Evolutionary conservation across 306 rosid species (phyloP).

Genomic region (Arachis hypogaea): DNA sequence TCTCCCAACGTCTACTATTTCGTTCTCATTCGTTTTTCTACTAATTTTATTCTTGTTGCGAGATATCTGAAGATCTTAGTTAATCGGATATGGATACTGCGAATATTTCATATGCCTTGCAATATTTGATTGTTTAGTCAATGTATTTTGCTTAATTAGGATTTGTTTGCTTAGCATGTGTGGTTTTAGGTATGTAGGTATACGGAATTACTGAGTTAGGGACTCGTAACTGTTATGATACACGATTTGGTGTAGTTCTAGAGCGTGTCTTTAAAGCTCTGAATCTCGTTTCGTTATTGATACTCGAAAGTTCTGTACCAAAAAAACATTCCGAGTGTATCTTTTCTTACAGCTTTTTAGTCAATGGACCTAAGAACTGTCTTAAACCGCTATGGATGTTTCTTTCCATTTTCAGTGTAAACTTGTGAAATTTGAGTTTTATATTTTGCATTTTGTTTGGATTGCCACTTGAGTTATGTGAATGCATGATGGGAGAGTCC

Average conservation of each 20-base stretch:
- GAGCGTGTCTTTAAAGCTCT: background rate
- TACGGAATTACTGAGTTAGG: background rate
- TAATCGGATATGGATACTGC: background rate
- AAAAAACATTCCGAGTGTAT: background rate
- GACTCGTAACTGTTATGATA: background rate
- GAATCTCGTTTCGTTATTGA: conserved; percentile 17
- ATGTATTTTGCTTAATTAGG: conserved; percentile 15
- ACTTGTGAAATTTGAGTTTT: background rate
- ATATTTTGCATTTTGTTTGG: background rate
- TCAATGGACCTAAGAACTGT: conserved; percentile 8
- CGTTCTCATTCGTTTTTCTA: background rate
- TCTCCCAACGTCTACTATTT: background rate
- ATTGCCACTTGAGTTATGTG: background rate
- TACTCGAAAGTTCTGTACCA: background rate
- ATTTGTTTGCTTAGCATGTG: background rate
- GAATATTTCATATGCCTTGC: background rate
- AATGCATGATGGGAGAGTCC: background rate
- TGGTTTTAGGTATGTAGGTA: conserved; percentile 28
- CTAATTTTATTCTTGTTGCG: background rate
- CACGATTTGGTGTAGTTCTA: conserved; percentile 20
- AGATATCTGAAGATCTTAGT: conserved; percentile 16
- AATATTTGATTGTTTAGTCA: conserved; percentile 13
- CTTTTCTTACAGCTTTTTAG: conserved; percentile 8
- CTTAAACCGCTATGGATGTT: background rate
- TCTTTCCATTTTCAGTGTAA: background rate